Evolutionary conservation across 306 rosid genomes (phyloP), one percentile per base, ranked within the genome.

Genomic region (Cucurbita ficifolia): DNA sequence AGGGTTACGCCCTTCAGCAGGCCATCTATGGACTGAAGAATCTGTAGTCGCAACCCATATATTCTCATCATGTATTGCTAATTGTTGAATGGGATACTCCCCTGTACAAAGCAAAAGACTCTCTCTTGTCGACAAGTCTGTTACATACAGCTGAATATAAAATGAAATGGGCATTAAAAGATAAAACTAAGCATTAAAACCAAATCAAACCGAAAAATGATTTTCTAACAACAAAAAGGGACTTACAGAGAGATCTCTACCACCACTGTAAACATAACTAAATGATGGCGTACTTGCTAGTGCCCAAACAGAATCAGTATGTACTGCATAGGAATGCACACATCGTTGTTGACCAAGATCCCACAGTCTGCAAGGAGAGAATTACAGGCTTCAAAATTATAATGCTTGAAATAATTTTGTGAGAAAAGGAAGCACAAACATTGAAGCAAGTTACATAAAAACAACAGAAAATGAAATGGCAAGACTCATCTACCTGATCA

Each of bases 271-370:
- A 77, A 95, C 99, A 80, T 95, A 92, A 83, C 90, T 86, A 87
- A 95, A 95, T 52, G 99, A 72, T 14, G 97, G 97, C 55, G 96
- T 87, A 83, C 99, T 95, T 52, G 96, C 99, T 82, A 95, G 97
- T 73, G 99, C 90, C 99, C 99, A 95, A 70, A 95, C 99, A 84
- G 99, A 95, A 83, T 95, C 99, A 42, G 97, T 91, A 84, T 95
- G 99, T 78, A 95, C 99, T 38, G 97, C 99, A 84, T 95, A 95
- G 56, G 99, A 86, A 86, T 95, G 99, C 79, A 95, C 78, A 75
- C 99, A 95, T 76, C 99, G 87, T 78, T 95, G 99, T 87, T 91
- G 97, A 78, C 97, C 96, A 82, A 95, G 90, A 89, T 95, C 99
- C 99, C 99, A 95, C 40, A 95, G 91, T 81, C 99, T 95, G 73